Evolutionary conservation across 2,329 filamentous ascomycete species (phyloP), one percentile per base, ranked within the genome.

Genomic region (Lasiodiplodia hormozganensis): DNA sequence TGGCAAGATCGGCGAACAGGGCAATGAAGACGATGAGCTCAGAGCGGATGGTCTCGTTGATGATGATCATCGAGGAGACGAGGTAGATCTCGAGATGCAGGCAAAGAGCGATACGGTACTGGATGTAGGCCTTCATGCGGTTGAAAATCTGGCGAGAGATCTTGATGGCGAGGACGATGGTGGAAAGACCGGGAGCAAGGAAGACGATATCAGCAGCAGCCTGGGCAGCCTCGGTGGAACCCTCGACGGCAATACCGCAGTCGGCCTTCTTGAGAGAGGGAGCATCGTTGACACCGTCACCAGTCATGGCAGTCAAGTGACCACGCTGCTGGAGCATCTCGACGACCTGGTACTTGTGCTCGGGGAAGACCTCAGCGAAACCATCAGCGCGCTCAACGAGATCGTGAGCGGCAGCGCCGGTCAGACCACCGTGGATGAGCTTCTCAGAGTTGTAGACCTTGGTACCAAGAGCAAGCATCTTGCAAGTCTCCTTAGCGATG

Each of bases 361-460:
- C 89, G 70, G 89, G 89, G 83, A 91, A 92, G 68, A 92, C 89
- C 80, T 92, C 89, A 71, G 89, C 89, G 80, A 91, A 91, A 80
- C 89, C 89, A 75, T 92, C 89, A 69, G 89, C 89, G 74, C 89
- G 88, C 83, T 93, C 90, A 71, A 92, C 90, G 38, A 93, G 87
- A 77, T 93, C 90, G 82, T 92, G 89, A 82, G 92, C 89, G 70
- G 89, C 89, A 71, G 89, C 88, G 73, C 90, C 90, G 69, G 88
- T 86, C 70, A 93, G 86, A 84, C 90, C 90, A 82, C 90, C 90
- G 82, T 92, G 89, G 74, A 92, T 92, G 72, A 93, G 87, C 82
- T 89, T 90, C 77, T 91, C 88, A 70, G 90, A 92, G 84, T 92
- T 92, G 85, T 93, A 93, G 73, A 93, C 90, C 85, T 92, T 92